These are phyloP conservation scores for Fusarium palustre DNA, from an alignment of 2,329 filamentous ascomycete genomes.

Conservation along the genomic window DNA sequence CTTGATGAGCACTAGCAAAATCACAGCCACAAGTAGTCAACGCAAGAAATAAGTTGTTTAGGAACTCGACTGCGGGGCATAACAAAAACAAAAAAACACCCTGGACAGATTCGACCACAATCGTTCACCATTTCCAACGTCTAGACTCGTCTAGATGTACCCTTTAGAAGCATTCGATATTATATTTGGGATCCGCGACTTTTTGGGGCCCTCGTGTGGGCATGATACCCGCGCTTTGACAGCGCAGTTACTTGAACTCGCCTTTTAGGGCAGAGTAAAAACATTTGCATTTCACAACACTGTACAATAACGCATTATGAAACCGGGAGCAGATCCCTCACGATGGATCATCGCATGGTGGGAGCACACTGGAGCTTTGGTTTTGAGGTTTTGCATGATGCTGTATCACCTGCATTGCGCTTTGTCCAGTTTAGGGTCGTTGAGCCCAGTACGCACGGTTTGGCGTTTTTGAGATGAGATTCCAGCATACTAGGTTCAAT, in stretches of 20 bases:
- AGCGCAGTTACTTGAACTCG: conserved; percentile 39
- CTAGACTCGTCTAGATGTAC: conserved; percentile 18
- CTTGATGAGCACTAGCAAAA: conserved; percentile 87
- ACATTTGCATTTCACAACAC: conserved; percentile 30
- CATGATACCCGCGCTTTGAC: conserved; percentile 49
- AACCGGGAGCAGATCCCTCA: conserved; percentile 34
- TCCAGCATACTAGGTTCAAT: conserved; percentile 33
- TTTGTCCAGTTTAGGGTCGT: conserved; percentile 8
- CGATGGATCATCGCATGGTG: conserved; percentile 39
- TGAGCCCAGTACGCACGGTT: conserved; percentile 29
- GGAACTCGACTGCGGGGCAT: background rate
- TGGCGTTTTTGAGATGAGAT: conserved; percentile 40
- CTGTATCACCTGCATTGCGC: conserved; percentile 36
- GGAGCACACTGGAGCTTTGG: conserved; percentile 41
- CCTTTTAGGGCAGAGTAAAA: conserved; percentile 22
- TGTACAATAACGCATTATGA: conserved; percentile 49
- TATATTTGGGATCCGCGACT: conserved; percentile 38
- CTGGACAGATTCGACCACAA: background rate
- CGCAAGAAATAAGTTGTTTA: conserved; percentile 62
- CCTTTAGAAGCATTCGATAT: conserved; percentile 29
- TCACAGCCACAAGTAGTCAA: conserved; percentile 68
- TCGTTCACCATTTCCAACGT: conserved; percentile 13
- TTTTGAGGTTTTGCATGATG: conserved; percentile 38
- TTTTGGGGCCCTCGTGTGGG: conserved; percentile 43
- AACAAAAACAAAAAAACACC: background rate